Percentiles rank a stretch among this genome's conserved stretches.
phyloP scores from a whole-genome alignment of 768 basidiomycete genomes.

The Suillus discolor region DNA sequence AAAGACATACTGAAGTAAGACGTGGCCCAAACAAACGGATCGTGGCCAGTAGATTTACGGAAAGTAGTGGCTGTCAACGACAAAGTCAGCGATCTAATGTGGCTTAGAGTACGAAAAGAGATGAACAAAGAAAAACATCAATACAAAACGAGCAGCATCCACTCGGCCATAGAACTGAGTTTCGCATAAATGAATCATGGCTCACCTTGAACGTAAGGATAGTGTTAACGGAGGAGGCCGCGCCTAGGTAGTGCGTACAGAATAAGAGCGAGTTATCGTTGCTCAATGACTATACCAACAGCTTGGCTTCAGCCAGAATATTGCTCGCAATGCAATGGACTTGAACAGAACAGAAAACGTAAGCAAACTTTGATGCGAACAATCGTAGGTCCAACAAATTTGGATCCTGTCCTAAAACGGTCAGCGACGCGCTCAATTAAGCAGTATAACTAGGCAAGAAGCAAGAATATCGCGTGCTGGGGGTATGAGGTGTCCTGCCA shows the following conservation, averaged over 20 bases:
- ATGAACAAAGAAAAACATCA: constrained; percentile 11
- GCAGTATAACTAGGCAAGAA: constrained; percentile 19
- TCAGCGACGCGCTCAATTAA: constrained; percentile 19
- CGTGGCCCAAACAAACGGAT: constrained; percentile 24
- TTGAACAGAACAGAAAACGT: constrained; percentile 45
- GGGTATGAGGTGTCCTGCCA: constrained; percentile 20
- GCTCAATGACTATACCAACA: constrained; percentile 5
- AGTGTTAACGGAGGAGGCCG: constrained; percentile 72
- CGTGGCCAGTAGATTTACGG: constrained; percentile 21
- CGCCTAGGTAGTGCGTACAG: constrained; percentile 43
- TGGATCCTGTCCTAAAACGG: constrained; percentile 38
- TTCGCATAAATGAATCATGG: constrained; percentile 15
- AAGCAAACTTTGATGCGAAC: constrained; percentile 48
- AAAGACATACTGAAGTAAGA: constrained; percentile 33
- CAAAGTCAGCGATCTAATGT: constrained; percentile 22
- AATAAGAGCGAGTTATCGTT: constrained; percentile 12
- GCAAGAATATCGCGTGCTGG: constrained; percentile 7
- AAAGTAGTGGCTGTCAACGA: constrained; percentile 25
- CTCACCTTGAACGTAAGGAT: constrained; percentile 61
- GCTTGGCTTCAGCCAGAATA: constrained; percentile 15
- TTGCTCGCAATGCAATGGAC: constrained; percentile 29
- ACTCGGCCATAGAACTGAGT: constrained; percentile 26
- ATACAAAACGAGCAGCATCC: neutral
- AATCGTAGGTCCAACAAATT: constrained; percentile 53
- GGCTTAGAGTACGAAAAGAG: constrained; percentile 19